Conservation (phyloP, 257 asterid species). For the Nicotiana undulata region DNA sequence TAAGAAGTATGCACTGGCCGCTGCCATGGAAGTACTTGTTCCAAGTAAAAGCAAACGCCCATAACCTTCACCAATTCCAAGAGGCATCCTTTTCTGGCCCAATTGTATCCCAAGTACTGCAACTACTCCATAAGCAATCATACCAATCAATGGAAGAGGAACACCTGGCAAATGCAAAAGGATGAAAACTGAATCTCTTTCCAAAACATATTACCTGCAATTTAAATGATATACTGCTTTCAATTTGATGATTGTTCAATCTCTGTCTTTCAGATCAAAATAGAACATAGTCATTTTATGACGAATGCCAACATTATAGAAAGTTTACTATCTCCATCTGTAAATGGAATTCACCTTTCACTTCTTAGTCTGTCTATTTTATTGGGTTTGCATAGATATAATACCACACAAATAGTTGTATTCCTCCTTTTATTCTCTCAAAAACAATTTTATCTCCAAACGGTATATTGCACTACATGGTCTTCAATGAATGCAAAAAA, state of each 20-base stretch:
- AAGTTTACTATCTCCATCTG: background rate
- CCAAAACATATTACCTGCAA: conserved; percentile 12
- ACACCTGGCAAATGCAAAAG: conserved; percentile 51
- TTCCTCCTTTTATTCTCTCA: background rate
- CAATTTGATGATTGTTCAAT: conserved; percentile 4
- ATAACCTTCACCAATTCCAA: conserved; percentile 37
- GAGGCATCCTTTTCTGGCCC: conserved; percentile 34
- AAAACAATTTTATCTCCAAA: background rate
- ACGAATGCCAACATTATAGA: background rate
- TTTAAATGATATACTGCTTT: background rate
- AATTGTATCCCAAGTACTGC: conserved; percentile 53
- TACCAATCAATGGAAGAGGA: conserved; percentile 87
- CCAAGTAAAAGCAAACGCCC: conserved; percentile 53
- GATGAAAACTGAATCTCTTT: conserved; percentile 10
- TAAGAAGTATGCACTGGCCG: conserved; percentile 83
- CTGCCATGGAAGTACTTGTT: conserved; percentile 83
- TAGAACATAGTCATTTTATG: background rate
- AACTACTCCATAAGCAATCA: conserved; percentile 85
- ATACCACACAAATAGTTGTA: background rate
- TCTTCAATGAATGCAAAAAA: background rate
- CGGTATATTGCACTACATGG: background rate
- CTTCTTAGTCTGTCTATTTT: background rate
- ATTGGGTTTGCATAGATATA: background rate
- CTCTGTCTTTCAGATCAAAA: background rate
- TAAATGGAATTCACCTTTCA: background rate